Conservation (phyloP, 495 filamentous ascomycete genomes). For the Xylaria nigripes region DNA sequence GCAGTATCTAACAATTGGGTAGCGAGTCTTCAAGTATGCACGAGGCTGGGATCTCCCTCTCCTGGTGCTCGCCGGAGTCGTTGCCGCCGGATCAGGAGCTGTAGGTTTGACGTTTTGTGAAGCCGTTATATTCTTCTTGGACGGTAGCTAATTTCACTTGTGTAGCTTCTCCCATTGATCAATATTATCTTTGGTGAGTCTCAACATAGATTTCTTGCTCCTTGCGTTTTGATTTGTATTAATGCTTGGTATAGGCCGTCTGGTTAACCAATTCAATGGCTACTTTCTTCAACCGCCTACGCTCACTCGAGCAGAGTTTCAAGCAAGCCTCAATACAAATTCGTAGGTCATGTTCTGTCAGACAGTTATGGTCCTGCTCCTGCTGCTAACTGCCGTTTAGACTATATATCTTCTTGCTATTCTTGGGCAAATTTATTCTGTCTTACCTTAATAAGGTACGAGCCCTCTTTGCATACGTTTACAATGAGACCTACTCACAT, state of each 20-base stretch:
- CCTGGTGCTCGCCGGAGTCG: constrained; percentile 26
- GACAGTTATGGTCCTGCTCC: not conserved
- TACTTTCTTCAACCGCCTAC: constrained; percentile 21
- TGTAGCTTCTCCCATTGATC: constrained; percentile 22
- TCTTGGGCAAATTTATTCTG: constrained; percentile 37
- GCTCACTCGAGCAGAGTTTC: constrained; percentile 16
- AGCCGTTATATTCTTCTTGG: not conserved
- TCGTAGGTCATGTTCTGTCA: constrained; percentile 10
- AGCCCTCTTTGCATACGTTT: not conserved
- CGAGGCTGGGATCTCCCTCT: constrained; percentile 34
- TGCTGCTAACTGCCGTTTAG: constrained; percentile 14
- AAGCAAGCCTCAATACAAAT: constrained; percentile 18
- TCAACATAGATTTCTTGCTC: not conserved
- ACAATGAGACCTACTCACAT: constrained; percentile 8
- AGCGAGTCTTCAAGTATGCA: constrained; percentile 39
- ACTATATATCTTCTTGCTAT: constrained; percentile 31
- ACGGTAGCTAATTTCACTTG: not conserved
- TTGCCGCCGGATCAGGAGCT: constrained; percentile 21
- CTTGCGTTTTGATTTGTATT: constrained; percentile 3
- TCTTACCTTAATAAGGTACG: constrained; percentile 41
- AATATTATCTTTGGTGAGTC: constrained; percentile 24
- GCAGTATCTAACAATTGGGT: constrained; percentile 7
- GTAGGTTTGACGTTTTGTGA: constrained; percentile 14
- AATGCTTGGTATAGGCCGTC: constrained; percentile 15
- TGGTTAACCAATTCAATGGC: constrained; percentile 25